Percentiles rank a stretch among this genome's conserved stretches.
Evolutionary conservation across 805 yeast species (phyloP).

Genomic region (Cyberlindnera suaveolens): DNA sequence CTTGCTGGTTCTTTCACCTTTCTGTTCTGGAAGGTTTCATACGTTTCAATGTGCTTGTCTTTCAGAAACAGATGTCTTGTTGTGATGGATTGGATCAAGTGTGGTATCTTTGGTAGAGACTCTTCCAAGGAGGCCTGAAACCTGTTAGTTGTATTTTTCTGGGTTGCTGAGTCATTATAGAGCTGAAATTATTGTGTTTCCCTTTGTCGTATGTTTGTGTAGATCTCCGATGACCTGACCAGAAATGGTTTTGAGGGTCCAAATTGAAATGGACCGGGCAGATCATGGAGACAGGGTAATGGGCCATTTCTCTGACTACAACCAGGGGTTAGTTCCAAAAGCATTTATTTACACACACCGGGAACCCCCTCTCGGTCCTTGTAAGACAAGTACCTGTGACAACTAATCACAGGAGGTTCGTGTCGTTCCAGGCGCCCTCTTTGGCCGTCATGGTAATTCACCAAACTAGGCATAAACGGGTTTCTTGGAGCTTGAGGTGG

Average conservation of each 20-base stretch:
- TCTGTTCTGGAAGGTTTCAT: slow-evolving; percentile 93
- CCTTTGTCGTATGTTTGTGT: neutral
- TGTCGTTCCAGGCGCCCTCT: too few relatives aligned
- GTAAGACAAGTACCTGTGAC: too few relatives aligned
- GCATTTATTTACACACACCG: too few relatives aligned
- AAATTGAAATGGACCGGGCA: too few relatives aligned
- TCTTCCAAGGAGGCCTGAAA: slow-evolving; percentile 30
- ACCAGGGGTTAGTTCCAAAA: too few relatives aligned
- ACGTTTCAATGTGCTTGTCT: slow-evolving; percentile 86
- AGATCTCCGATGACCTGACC: neutral
- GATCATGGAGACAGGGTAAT: too few relatives aligned
- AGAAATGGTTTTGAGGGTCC: neutral
- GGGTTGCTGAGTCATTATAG: neutral
- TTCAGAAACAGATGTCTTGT: slow-evolving; percentile 85
- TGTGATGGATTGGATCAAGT: slow-evolving; percentile 83
- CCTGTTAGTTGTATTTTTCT: neutral
- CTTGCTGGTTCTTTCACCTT: slow-evolving; percentile 84
- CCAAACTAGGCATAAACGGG: too few relatives aligned
- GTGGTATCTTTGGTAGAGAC: slow-evolving; percentile 87
- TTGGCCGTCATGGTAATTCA: too few relatives aligned
- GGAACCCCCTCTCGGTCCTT: too few relatives aligned
- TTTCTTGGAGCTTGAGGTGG: too few relatives aligned
- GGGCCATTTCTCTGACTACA: too few relatives aligned
- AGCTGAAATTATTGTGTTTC: neutral
- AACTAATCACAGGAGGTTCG: too few relatives aligned